Evolutionary conservation across 2,329 filamentous ascomycete species (phyloP), one percentile per base, ranked within the genome.

Genomic region (Mariannaea elegans): DNA sequence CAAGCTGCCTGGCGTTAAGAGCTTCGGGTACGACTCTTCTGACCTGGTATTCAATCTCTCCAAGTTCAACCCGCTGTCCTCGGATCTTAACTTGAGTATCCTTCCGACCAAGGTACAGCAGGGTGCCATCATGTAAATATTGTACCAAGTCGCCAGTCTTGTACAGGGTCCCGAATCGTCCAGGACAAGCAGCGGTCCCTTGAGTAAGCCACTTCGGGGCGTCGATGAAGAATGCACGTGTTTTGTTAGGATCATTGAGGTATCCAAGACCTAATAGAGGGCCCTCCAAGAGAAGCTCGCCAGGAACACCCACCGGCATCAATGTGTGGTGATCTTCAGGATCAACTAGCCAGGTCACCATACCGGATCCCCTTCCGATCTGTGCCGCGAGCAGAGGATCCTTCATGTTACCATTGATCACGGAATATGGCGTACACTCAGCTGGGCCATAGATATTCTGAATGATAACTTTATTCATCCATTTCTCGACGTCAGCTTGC

Each of bases 41-140:
- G 34, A 47, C 51, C 31, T 58, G 51, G 16, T 41, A 18, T 36
- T 67, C 65, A 3, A 68, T 52, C 27, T 62, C 66, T 3, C 52
- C 65, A 7, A 83, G 74, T 72, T 84, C 87, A 44, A 85, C 76
- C 38, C 84, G 73, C 59, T 81, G 86, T 14, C 87, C 87, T 31
- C 81, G 77, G 10, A 88, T 72, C 70, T 88, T 88, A 47, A 87
- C n/a, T n/a, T n/a, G n/a, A n/a, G n/a, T n/a, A n/a, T n/a, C n/a
- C n/a, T n/a, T n/a, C n/a, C n/a, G n/a, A 29, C 84, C 84, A 31
- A 83, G 67, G 36, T 79, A 83, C 1, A 76, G 61, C 4, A 84
- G 67, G 5, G 71, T 68, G 0, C 79, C 78, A 49, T 82, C 75
- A 0, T 70, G 67, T n/a, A 77, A 70, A 23, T 81, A 81, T 46